Evolutionary conservation across 75 land plant genomes (phyloP), one percentile per base, ranked within the genome.

Genomic region (Sequoiadendron giganteum): DNA sequence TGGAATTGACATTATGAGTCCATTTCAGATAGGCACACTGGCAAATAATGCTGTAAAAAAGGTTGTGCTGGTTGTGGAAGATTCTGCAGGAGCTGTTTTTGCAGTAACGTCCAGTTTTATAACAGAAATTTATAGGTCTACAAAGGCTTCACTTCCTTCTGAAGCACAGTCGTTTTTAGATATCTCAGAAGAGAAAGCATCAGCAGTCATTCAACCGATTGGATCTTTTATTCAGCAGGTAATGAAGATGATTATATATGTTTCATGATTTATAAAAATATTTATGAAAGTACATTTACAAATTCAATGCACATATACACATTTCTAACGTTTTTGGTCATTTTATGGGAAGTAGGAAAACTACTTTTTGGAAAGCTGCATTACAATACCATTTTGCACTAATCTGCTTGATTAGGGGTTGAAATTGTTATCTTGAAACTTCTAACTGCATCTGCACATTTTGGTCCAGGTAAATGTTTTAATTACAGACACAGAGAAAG

Each of bases 111-210:
- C 85, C 39, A 52, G 39, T 49, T 76, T 89, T 87, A 54, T 95
- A 84, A 68, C 82, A 40, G 88, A 93, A 68, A 90, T 86, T 77
- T 96, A 95, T 94, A 92, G 87, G 25, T 91, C 94, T 13, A 88
- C 93, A n/a, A 97, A 96, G 85, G 90, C 86, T 48, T 47, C 86
- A 47, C 94, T 97, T 75, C 98, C 98, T 76, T 79, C 90, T 86
- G 94, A 98, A 80, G 86, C 91, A 48, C 95, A 89, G 87, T 81
- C 89, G 55, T 85, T 38, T 10, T 83, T 97, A 18, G 92, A 89
- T 87, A 78, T 85, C 10, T 90, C 89, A 47, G 99, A 98, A 88
- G 88, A 93, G 86, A 94, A 86, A 78, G 87, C 88, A 47, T 42
- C 54, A 43, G 48, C 89, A 88, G 55, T 93, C 55, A 87, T 94